Percentiles rank a stretch among this genome's conserved stretches.
phyloP scores from a whole-genome alignment of 208 protist species.

The Crithidia mellificae region DNA sequence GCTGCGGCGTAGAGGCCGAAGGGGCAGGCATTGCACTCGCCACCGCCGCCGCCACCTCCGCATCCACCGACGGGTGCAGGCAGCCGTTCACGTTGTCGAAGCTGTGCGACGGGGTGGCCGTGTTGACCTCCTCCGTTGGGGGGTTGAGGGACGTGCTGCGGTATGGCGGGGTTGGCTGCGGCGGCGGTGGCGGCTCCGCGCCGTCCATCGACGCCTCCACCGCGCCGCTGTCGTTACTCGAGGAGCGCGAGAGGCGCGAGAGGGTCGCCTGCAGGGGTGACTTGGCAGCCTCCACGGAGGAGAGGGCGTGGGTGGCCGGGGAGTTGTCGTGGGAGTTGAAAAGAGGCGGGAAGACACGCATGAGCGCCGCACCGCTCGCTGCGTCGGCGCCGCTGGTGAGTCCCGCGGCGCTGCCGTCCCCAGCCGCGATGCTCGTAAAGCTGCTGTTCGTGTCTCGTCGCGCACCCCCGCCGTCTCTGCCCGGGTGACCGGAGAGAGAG shows the following conservation, averaged over 20 bases:
- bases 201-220: conserved; percentile 21
- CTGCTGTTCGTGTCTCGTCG: not conserved
- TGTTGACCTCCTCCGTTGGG: not conserved
- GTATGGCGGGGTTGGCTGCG: not conserved
- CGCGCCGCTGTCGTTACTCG: conserved; percentile 15
- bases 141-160: conserved; percentile 2
- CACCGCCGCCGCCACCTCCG: not conserved
- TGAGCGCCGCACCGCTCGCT: not conserved
- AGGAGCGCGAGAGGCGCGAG: conserved; percentile 25
- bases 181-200: not conserved
- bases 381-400: not conserved
- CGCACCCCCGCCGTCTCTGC: not conserved
- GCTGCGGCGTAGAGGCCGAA: too few species aligned
- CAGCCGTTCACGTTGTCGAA: not conserved
- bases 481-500: not conserved
- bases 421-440: too few species aligned
- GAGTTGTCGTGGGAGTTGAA: not conserved
- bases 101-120: not conserved
- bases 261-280: conserved; percentile 12
- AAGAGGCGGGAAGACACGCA: not conserved
- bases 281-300: not conserved
- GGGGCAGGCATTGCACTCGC: too few species aligned
- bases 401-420: too few species aligned
- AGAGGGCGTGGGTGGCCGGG: not conserved
- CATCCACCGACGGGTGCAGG: not conserved